phyloP scores from a whole-genome alignment of 1,139 yeast species.

The Saccharomyces hybrid region DNA sequence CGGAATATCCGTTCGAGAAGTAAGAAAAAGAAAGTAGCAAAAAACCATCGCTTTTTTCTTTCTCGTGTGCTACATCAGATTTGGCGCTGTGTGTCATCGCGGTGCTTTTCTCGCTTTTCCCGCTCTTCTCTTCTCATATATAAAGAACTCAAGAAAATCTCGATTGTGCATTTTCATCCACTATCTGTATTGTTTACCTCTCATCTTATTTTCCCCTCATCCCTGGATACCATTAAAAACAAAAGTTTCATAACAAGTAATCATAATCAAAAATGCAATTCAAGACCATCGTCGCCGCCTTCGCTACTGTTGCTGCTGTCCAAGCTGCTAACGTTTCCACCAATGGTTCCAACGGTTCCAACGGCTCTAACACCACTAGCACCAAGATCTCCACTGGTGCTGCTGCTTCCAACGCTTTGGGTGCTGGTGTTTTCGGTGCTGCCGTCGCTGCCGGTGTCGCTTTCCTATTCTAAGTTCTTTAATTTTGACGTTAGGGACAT shows the following conservation, averaged over 20 bases:
- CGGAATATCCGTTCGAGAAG: not conserved
- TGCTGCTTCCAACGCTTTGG: constrained; percentile 45
- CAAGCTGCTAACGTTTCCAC: constrained; percentile 29
- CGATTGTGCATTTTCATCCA: not conserved
- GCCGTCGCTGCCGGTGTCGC: constrained; percentile 71
- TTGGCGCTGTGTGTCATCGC: not conserved
- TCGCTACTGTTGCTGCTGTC: constrained; percentile 21
- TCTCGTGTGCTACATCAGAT: not conserved
- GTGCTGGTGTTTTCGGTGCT: constrained; percentile 64
- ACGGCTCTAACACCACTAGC: constrained; percentile 16
- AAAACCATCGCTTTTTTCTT: not conserved
- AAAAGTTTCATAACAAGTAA: not conserved
- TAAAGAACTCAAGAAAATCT: not conserved
- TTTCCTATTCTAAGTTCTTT: constrained; percentile 46
- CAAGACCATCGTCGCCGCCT: constrained; percentile 42
- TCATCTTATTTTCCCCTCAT: not conserved
- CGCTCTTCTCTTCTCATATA: not conserved
- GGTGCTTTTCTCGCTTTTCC: not conserved
- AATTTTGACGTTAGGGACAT: not conserved
- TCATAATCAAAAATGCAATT: constrained; percentile 47
- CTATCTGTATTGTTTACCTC: not conserved
- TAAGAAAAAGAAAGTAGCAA: not conserved
- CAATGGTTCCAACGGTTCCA: no score
- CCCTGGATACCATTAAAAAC: not conserved
- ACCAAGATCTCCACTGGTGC: constrained; percentile 44